Evolutionary conservation across 208 protist species (phyloP).

Genomic region (Wallacemonas collosoma): DNA sequence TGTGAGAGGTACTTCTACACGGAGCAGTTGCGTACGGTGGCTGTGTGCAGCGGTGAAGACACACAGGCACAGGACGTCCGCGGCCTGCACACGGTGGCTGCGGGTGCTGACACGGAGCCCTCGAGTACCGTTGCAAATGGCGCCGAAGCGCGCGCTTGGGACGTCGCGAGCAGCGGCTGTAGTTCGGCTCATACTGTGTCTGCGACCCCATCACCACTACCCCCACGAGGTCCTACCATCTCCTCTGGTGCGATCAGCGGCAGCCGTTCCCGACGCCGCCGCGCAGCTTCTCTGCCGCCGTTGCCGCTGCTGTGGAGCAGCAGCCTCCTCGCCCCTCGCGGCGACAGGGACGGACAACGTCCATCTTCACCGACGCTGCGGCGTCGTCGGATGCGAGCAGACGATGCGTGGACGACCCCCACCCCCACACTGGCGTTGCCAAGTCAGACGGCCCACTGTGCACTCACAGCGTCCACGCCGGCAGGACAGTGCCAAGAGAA

Average conservation of each 20-base stretch:
- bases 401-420: neutral
- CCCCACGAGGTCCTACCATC: no score
- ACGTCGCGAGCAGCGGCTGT: no score
- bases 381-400: neutral
- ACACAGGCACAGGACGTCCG: neutral
- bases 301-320: constrained; percentile 33
- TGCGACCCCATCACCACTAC: no score
- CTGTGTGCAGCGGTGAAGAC: no score
- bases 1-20: constrained; percentile 67
- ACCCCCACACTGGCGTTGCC: neutral
- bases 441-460: neutral
- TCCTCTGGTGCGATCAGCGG: neutral
- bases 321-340: constrained; percentile 10
- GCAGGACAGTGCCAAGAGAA: constrained; percentile 3
- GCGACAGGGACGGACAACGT: neutral
- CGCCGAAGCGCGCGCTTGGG: no score
- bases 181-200: no score
- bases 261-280: constrained; percentile 16
- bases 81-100: no score
- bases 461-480: neutral
- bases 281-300: constrained; percentile 50
- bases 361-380: neutral
- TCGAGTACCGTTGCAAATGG: no score
- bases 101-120: no score
- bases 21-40: constrained; percentile 30